Evolutionary conservation across 176 grass and related monocot genomes (phyloP).

Genomic region (Stipa capillata): DNA sequence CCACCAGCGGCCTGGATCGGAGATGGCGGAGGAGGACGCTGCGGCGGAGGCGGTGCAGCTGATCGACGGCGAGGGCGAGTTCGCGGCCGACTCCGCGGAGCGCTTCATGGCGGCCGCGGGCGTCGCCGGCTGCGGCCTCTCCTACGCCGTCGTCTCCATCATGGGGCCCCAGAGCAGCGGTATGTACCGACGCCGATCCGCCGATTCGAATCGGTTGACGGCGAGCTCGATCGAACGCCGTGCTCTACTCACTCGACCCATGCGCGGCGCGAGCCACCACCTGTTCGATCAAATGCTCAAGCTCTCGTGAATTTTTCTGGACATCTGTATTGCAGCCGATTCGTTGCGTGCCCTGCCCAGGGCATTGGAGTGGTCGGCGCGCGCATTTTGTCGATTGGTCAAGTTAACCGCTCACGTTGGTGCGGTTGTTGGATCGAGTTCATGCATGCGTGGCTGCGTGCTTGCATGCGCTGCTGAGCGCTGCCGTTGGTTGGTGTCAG

Average conservation of each 20-base stretch:
- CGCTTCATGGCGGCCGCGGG: slow-evolving; percentile 41
- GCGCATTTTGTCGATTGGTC: neutral
- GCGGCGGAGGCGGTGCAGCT: slow-evolving; percentile 40
- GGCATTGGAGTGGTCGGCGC: neutral
- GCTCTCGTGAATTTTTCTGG: neutral
- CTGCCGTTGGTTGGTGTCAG: neutral
- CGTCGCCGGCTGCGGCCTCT: slow-evolving; percentile 45
- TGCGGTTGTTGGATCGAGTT: neutral
- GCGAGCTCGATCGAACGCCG: neutral
- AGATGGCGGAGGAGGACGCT: slow-evolving; percentile 13
- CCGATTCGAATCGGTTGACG: too few relatives aligned
- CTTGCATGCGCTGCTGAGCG: neutral
- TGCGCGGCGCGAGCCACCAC: neutral
- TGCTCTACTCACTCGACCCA: neutral
- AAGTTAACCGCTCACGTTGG: neutral
- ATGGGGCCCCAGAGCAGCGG: slow-evolving; percentile 67
- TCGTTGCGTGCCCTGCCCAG: neutral
- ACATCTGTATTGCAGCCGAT: neutral
- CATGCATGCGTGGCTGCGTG: too few relatives aligned
- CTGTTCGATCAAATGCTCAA: slow-evolving; percentile 30
- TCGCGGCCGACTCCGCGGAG: slow-evolving; percentile 37
- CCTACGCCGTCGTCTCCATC: slow-evolving; percentile 68
- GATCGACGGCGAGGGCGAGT: slow-evolving; percentile 54
- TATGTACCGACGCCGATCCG: too few relatives aligned
- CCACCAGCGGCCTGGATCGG: neutral